These are phyloP conservation scores for Beauveria bassiana DNA, from an alignment of 2,329 filamentous ascomycete species.

Conservation along the genomic window DNA sequence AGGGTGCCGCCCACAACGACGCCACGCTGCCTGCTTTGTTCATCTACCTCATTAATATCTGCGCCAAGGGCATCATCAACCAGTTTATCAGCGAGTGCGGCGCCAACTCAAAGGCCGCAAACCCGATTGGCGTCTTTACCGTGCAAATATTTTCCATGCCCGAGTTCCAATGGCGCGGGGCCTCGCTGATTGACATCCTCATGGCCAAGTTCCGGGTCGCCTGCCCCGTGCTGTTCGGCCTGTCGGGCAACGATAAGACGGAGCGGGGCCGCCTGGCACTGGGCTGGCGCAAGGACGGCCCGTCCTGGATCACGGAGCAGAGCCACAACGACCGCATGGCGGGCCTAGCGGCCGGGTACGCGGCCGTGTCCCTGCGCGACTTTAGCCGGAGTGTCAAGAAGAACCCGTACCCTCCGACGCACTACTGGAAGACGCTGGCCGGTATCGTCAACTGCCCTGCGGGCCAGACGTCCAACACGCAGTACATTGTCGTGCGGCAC, in stretches of 20 bases:
- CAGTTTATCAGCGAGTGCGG: conserved; percentile 63
- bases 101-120: conserved; percentile 57
- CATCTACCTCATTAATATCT: conserved; percentile 69
- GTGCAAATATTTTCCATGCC: conserved; percentile 66
- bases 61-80: conserved; percentile 63
- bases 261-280: conserved; percentile 57
- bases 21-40: conserved; percentile 54
- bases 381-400: conserved; percentile 61
- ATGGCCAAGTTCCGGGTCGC: conserved; percentile 74
- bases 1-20: conserved; percentile 44
- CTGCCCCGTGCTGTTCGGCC: conserved; percentile 81
- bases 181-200: conserved; percentile 71
- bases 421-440: conserved; percentile 78
- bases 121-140: conserved; percentile 70
- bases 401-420: conserved; percentile 68
- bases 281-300: conserved; percentile 62
- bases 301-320: conserved; percentile 58
- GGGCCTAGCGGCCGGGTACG: conserved; percentile 76
- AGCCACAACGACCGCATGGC: conserved; percentile 76
- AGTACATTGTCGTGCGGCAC: conserved; percentile 60
- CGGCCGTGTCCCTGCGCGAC: conserved; percentile 73
- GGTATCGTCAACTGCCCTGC: conserved; percentile 68
- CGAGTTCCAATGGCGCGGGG: conserved; percentile 58
- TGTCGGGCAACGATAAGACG: conserved; percentile 67
- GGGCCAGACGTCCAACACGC: conserved; percentile 61